A percentile compares a stretch with the other conserved stretches of the same genome.
These are phyloP conservation scores for Ambrosia trifida DNA, from an alignment of 129 eudicot genomes.

Conservation along the genomic window DNA sequence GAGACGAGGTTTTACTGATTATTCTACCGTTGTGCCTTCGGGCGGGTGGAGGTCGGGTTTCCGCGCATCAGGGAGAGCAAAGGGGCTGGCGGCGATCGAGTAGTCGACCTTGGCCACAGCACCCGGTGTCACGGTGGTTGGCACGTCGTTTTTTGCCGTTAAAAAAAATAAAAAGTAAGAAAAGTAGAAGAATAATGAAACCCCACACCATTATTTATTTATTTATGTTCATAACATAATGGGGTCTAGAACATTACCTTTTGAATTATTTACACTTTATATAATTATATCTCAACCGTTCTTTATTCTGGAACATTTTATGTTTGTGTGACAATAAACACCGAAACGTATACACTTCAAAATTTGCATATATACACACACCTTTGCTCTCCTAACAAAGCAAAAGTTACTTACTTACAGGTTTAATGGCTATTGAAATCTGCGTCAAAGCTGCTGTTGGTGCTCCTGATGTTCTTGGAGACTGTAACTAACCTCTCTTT, in stretches of 20 bases:
- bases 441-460: conserved; percentile 79
- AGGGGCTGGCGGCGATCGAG: too few relatives aligned
- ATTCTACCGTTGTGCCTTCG: too few relatives aligned
- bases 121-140: too few relatives aligned
- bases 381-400: background rate
- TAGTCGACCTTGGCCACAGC: too few relatives aligned
- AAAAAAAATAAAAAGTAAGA: too few relatives aligned
- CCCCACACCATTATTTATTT: too few relatives aligned
- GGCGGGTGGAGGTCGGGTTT: too few relatives aligned
- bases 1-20: too few relatives aligned
- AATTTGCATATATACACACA: background rate
- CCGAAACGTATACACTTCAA: conserved; percentile 13
- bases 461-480: conserved; percentile 74
- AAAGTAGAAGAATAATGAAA: too few relatives aligned
- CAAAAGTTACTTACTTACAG: background rate
- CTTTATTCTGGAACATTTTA: background rate
- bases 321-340: background rate
- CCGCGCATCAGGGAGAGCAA: too few relatives aligned
- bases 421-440: conserved; percentile 63
- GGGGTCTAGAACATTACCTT: background rate
- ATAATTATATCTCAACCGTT: background rate
- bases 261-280: background rate
- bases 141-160: too few relatives aligned
- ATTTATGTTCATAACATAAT: too few relatives aligned
- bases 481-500: conserved; percentile 46